A percentile compares a stretch with the other conserved stretches of the same genome.
Conservation (phyloP, 148 eudicot genomes). For the Rhododendron griersonianum region DNA sequence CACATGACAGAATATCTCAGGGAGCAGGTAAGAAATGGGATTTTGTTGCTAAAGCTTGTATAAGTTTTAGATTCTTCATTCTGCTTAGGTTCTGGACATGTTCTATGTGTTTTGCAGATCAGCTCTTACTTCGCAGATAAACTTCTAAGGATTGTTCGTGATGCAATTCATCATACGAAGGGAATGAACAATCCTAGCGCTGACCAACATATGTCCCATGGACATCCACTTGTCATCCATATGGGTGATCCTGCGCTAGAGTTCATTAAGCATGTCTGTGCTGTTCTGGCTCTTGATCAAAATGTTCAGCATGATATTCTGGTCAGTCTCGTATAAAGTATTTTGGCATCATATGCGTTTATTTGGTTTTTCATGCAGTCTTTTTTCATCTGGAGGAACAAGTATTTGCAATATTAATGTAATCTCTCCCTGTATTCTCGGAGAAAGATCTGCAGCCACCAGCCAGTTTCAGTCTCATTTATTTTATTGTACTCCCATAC, state of each 20-base stretch:
- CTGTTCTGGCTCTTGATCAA: conserved; percentile 88
- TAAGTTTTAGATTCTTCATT: background rate
- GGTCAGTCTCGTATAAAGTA: conserved; percentile 37
- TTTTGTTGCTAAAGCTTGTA: conserved; percentile 5
- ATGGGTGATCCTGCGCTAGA: conserved; percentile 66
- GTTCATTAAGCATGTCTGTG: conserved; percentile 85
- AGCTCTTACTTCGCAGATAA: conserved; percentile 63
- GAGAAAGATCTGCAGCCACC: background rate
- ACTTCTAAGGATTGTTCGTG: conserved; percentile 68
- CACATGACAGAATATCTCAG: conserved; percentile 57
- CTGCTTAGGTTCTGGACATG: background rate
- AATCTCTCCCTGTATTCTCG: background rate
- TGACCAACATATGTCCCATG: conserved; percentile 29
- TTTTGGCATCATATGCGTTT: background rate
- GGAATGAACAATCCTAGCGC: conserved; percentile 37
- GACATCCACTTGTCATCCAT: conserved; percentile 24
- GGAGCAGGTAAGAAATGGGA: conserved; percentile 52
- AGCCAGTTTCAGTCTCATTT: background rate
- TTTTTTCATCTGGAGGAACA: background rate
- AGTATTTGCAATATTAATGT: background rate
- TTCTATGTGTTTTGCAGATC: conserved; percentile 47
- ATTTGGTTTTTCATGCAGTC: background rate
- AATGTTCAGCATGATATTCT: conserved; percentile 87
- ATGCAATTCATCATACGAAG: conserved; percentile 53
- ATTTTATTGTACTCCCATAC: background rate